phyloP scores from a whole-genome alignment of 2,329 filamentous ascomycete genomes.

The Paecilomyces variotii region DNA sequence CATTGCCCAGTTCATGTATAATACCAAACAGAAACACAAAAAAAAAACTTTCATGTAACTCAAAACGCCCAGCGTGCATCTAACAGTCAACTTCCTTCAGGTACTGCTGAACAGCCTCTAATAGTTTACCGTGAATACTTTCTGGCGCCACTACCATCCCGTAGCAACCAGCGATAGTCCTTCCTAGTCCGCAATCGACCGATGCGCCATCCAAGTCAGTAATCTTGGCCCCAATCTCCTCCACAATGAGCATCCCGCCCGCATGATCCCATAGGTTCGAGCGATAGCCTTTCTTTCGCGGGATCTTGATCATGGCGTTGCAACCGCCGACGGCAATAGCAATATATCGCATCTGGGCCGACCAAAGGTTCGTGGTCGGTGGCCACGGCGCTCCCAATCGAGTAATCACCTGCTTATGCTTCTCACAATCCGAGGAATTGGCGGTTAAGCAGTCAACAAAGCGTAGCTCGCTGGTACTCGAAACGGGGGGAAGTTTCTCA shows the following conservation, averaged over 20 bases:
- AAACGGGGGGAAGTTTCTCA: slow-evolving; percentile 12
- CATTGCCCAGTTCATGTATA: background rate
- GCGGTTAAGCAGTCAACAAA: slow-evolving; percentile 39
- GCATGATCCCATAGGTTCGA: slow-evolving; percentile 51
- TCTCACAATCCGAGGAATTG: slow-evolving; percentile 30
- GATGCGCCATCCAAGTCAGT: slow-evolving; percentile 44
- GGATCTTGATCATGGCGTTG: slow-evolving; percentile 43
- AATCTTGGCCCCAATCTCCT: slow-evolving; percentile 44
- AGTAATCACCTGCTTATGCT: slow-evolving; percentile 31
- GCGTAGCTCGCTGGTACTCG: slow-evolving; percentile 26
- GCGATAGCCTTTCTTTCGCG: slow-evolving; percentile 34
- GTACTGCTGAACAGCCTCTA: slow-evolving; percentile 20
- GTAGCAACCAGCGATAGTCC: slow-evolving; percentile 30
- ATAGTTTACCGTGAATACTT: slow-evolving; percentile 24
- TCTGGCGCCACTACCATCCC: slow-evolving; percentile 35
- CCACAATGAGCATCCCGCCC: slow-evolving; percentile 44
- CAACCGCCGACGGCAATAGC: slow-evolving; percentile 44
- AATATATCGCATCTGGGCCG: slow-evolving; percentile 48
- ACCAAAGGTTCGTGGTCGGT: slow-evolving; percentile 42
- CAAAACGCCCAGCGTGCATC: background rate
- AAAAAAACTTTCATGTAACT: background rate
- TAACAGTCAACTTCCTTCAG: background rate
- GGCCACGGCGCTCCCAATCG: slow-evolving; percentile 39
- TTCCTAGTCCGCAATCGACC: slow-evolving; percentile 41
- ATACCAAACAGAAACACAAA: background rate